Base-by-base conservation (phyloP, 1,284 basidiomycete species). In the Microbotryum silenes-acaulis region DNA sequence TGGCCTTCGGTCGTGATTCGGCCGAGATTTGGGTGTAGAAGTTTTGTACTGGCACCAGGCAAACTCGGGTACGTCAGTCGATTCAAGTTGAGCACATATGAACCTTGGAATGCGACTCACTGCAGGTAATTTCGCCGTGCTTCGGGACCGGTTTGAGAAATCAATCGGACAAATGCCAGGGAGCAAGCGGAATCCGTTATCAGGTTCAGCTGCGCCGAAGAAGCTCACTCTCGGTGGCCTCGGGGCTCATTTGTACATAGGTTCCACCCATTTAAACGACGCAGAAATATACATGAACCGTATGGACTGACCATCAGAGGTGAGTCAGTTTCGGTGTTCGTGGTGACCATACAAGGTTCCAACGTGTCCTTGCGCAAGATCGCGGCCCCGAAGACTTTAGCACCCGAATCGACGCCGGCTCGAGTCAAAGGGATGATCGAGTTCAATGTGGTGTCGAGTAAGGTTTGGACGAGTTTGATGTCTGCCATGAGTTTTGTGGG, bases 361-460 rank as follows among this genome's bases (percentile, higher is more conserved):
- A 58, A 47, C 20, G 23, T 44, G 25, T 16, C 33, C 44, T 60
- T 60, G 25, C 45, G 10, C 23, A 60, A 51, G 59, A 60, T 60
- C 27, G 54, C 57, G 20, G 64, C 64, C 8, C 64, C 64, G 45
- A 66, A 66, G 20, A 66, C 62, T 45, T 66, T 66, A 31, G 16
- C 16, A 1, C 64, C 64, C 1, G 20, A 18, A 6, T 21, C 16
- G 27, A 63, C 64, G 29, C 56, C 56, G 8, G 10, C 12, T 3
- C 14, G 27, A 1, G 64, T 66, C 33, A 59, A 47, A 6, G 64
- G 64, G 20, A 61, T 27, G 56, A 66, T 66, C 3, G 45, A 21
- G 23, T 55, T 5, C 4, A 55, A 46, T 7, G 62, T 66, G 3
- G 53, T 51, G 25, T 31, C 21, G 42, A 66, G 59, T 45, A 63